Percentiles rank a stretch among this genome's conserved stretches.
Conservation (phyloP, 257 asterid species). For the Rubia yunnanensis region DNA sequence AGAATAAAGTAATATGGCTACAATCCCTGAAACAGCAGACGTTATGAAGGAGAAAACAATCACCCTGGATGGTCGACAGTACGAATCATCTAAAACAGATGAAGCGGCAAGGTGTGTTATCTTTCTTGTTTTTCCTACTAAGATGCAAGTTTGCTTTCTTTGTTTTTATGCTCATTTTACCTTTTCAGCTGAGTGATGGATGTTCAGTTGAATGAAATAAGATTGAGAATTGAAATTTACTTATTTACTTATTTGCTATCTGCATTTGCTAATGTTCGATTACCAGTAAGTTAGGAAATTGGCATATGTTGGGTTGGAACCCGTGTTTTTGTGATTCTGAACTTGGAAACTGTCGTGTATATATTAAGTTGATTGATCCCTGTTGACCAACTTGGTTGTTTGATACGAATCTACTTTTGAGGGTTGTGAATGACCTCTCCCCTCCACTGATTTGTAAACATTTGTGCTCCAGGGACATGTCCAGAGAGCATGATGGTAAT, state of each 20-base stretch:
- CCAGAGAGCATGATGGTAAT: conserved; percentile 26
- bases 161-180: background rate
- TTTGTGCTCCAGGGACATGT: conserved; percentile 27
- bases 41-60: conserved; percentile 20
- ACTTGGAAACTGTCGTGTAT: background rate
- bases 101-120: conserved; percentile 31
- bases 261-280: background rate
- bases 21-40: conserved; percentile 18
- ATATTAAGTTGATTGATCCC: background rate
- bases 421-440: conserved; percentile 2
- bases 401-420: background rate
- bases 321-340: background rate
- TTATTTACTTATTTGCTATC: background rate
- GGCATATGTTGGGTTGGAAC: background rate
- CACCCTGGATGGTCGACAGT: conserved; percentile 22
- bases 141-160: background rate
- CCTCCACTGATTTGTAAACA: conserved; percentile 4
- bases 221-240: background rate
- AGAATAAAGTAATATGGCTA: background rate
- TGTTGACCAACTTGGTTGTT: background rate
- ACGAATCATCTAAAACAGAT: conserved; percentile 25
- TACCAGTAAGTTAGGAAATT: background rate
- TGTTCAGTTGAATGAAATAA: background rate
- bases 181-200: background rate
- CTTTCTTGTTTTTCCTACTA: background rate